Percentiles rank a stretch among this genome's conserved stretches.
phyloP scores from a whole-genome alignment of 179 eudicot genomes.

The Camellia oleifera region DNA sequence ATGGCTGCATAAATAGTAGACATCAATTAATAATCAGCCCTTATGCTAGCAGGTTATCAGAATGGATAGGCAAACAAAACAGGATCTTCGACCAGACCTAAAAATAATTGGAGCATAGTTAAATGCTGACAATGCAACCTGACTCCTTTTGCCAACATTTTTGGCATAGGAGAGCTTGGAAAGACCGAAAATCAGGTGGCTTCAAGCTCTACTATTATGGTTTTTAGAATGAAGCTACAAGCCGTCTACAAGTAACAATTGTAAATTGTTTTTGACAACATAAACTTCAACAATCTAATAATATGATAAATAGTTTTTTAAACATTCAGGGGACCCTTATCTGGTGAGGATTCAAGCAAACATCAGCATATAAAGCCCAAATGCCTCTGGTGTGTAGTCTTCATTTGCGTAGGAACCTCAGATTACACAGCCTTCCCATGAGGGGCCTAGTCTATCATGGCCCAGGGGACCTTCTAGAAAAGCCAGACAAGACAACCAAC shows the following conservation, averaged over 20 bases:
- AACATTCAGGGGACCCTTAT: neutral
- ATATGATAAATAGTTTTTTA: neutral
- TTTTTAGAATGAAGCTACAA: neutral
- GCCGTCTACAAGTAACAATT: neutral
- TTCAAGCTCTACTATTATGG: neutral
- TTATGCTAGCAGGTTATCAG: neutral
- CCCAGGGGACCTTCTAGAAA: too few species aligned
- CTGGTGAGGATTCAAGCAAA: neutral
- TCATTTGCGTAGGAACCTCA: too few species aligned
- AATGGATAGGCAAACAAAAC: neutral
- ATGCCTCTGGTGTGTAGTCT: too few species aligned
- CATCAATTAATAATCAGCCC: neutral
- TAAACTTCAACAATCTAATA: neutral
- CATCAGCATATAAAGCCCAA: neutral
- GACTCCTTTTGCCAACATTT: neutral
- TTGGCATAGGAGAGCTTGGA: neutral
- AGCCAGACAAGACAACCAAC: neutral
- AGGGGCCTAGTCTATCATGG: neutral
- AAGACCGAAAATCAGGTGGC: neutral
- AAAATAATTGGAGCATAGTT: neutral
- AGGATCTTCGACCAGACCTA: neutral
- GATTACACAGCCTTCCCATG: neutral
- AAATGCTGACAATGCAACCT: neutral
- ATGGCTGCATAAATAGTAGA: neutral
- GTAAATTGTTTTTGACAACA: neutral